Evolutionary conservation across 2,329 filamentous ascomycete genomes (phyloP).

Genomic region (Hypoxylon rubiginosum): DNA sequence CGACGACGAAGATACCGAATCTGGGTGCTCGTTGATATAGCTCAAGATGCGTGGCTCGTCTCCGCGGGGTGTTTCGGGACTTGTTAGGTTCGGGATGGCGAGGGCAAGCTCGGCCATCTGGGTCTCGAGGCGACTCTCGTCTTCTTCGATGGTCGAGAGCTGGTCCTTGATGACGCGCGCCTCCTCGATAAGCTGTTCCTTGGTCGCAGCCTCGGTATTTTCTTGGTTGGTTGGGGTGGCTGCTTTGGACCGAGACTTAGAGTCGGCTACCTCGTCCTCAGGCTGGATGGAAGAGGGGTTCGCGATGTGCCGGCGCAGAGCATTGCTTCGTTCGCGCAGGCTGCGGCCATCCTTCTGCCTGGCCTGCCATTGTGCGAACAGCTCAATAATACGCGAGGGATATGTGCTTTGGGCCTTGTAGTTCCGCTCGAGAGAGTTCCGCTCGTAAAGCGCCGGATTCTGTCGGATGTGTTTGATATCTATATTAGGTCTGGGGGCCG

Average conservation of each 20-base stretch:
- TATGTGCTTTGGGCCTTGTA: slow-evolving; percentile 72
- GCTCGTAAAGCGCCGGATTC: slow-evolving; percentile 82
- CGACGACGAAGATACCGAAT: slow-evolving; percentile 51
- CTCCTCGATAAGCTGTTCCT: slow-evolving; percentile 70
- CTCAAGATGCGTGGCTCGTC: slow-evolving; percentile 73
- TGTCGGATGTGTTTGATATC: slow-evolving; percentile 93
- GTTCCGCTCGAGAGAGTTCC: slow-evolving; percentile 88
- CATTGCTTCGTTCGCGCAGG: slow-evolving; percentile 76
- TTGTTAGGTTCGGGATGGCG: slow-evolving; percentile 88
- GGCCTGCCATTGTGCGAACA: slow-evolving; percentile 71
- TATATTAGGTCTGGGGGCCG: slow-evolving; percentile 82
- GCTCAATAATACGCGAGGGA: slow-evolving; percentile 67
- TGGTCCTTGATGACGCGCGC: slow-evolving; percentile 74
- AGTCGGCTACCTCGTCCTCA: slow-evolving; percentile 57
- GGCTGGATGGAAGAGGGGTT: slow-evolving; percentile 62
- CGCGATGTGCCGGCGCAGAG: slow-evolving; percentile 69
- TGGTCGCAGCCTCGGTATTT: slow-evolving; percentile 51
- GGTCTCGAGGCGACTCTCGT: slow-evolving; percentile 69
- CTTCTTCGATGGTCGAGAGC: slow-evolving; percentile 70
- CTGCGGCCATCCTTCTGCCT: slow-evolving; percentile 71
- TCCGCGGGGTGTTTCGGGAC: slow-evolving; percentile 79
- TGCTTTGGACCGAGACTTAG: slow-evolving; percentile 34
- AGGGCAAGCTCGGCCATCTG: slow-evolving; percentile 83
- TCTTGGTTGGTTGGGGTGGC: slow-evolving; percentile 48
- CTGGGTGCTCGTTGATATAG: slow-evolving; percentile 82